Base-by-base conservation (phyloP, 202 grass and related monocot species). In the Dendrocalamus latiflorus region DNA sequence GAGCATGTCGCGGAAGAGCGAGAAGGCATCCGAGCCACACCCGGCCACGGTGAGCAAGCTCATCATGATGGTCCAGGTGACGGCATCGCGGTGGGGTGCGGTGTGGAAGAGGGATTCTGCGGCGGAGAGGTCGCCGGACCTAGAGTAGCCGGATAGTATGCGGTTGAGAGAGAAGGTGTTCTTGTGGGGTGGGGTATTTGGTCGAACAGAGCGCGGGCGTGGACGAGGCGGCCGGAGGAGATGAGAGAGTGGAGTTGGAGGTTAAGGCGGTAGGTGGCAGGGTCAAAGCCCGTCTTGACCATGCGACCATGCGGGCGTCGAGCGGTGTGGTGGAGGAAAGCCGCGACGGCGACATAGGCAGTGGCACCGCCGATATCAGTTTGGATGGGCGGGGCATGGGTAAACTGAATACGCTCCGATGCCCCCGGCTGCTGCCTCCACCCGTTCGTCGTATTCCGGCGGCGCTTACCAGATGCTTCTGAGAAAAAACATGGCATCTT, bases 1-100 rank as follows among this genome's bases (percentile, higher is more conserved):
- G 77, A 76, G 74, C 94, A 97, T 97, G 53, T 70, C 76, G 4
- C 78, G 81, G 88, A 93, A 97, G 28, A 94, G 71, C 1, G 50
- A 73, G 4, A 93, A 55, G 6, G 90, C 91, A 58, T 93, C 76
- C 0, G 24, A 7, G 54, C 37, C 71, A 6, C 70, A 71, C 21
- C 77, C 88, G 7, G 58, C 75, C 53, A 63, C 18, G 13, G 90
- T 9, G 59, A 77, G 38, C 18, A 73, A 68, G 28, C 82, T 22
- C 50, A 94, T 93, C 90, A 98, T 91, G 72, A 94, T 76, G 17
- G 95, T 98, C 92, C 92, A 98, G 37, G 95, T 89, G 16, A 28
- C 26, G 26, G 63, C 58, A 57, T 87, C 73, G 34, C 85, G 82
- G 64, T 70, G 41, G n/a, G 59, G 17, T 39, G 82, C 85, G 6